A percentile compares a stretch with the other conserved stretches of the same genome.
Evolutionary conservation across 1,284 basidiomycete species (phyloP).

Genomic region (Rhodotorula sp.): DNA sequence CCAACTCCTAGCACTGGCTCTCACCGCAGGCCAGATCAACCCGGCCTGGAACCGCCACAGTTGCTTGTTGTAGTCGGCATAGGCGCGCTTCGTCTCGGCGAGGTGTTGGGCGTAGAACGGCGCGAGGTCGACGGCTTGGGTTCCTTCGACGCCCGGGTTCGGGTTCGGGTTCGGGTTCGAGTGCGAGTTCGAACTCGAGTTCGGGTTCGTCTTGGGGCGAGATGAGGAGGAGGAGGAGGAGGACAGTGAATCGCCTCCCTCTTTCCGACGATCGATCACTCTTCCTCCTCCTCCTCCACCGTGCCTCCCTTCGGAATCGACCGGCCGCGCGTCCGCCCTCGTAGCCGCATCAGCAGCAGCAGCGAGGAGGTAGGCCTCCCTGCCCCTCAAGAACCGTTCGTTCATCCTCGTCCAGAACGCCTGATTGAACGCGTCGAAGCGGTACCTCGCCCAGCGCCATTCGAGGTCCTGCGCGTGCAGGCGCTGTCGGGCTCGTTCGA

Average conservation of each 20-base stretch:
- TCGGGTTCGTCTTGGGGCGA: not conserved
- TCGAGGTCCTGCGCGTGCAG: slow-evolving; percentile 43
- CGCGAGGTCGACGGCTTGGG: slow-evolving; percentile 32
- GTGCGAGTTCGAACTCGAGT: not conserved
- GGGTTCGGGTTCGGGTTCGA: not conserved
- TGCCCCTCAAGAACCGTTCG: slow-evolving; percentile 31
- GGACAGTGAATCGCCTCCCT: not conserved
- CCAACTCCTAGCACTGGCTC: slow-evolving; percentile 23
- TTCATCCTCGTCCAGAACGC: slow-evolving; percentile 44
- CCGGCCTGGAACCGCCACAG: slow-evolving; percentile 35
- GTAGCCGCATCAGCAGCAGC: not conserved
- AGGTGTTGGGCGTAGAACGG: slow-evolving; percentile 39
- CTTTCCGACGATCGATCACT: slow-evolving; percentile 2
- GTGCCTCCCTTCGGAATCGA: slow-evolving; percentile 2
- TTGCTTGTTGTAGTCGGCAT: slow-evolving; percentile 36
- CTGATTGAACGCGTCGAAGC: slow-evolving; percentile 44
- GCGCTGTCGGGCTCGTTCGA: slow-evolving; percentile 8
- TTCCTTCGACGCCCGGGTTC: too few relatives aligned
- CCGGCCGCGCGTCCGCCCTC: too few relatives aligned
- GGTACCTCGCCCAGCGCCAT: slow-evolving; percentile 42
- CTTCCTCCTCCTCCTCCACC: slow-evolving; percentile 2
- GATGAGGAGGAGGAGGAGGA: not conserved
- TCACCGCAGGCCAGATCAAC: slow-evolving; percentile 32
- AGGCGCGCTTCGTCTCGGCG: slow-evolving; percentile 28
- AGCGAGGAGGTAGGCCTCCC: slow-evolving; percentile 20